Base-by-base conservation (phyloP, 441 rosid genomes). In the Pelargonium cotyledonis region DNA sequence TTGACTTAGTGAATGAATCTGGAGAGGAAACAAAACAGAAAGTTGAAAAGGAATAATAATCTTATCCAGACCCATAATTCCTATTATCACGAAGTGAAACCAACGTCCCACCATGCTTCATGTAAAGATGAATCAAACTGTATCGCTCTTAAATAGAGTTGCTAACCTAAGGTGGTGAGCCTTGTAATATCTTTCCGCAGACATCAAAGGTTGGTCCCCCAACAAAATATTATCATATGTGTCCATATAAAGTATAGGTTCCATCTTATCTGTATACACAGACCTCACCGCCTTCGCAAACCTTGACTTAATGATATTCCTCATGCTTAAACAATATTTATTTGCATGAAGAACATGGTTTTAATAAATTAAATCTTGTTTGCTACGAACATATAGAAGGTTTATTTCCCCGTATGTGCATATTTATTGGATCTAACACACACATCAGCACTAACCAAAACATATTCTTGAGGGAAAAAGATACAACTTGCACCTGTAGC, bases 1-100 rank as follows among this genome's bases (percentile, higher is more conserved):
- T 35, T 35, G 40, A 35, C 40, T 35, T 35, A 5, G 40, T 35
- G 40, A 35, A 35, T 35, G 16, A 46, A 16, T 55, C 61, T 18
- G 26, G 60, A 55, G 61, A 16, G 61, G 61, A 35, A 35, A 55
- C 23, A 55, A 55, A 6, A 46, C 6, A 16, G 23, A 55, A 55
- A 55, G 26, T 55, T 16, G 26, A 9, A 55, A 55, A 55, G 61
- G 23, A 55, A 55, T 35, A 35, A 35, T 35, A 55, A 55, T 55
- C 61, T 55, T 55, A 55, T 55, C 61, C 23, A 15, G 61, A 55
- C 61, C 61, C 61, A 55, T 18, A 9, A 44, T 44, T 44, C 5
- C 18, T n/a, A 51, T n/a, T 14, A n/a, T 19, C 40, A 15, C 14
- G 60, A 53, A 53, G 14, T 9, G 9, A 53, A 53, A 15, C 51